Conservation (phyloP, 2,329 filamentous ascomycete genomes). For the Helicocarpus griseus region DNA sequence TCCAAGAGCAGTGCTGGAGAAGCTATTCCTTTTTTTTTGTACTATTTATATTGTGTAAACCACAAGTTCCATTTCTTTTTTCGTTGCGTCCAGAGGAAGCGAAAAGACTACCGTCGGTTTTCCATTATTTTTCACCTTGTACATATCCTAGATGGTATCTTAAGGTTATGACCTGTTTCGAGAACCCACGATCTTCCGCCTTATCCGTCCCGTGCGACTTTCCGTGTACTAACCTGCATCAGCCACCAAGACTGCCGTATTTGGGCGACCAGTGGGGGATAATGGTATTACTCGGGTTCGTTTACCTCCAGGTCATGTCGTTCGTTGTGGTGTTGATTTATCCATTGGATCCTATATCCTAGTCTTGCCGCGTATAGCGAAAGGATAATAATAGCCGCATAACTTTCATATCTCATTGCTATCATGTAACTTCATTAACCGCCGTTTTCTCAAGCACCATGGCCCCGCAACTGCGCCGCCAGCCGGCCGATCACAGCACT, state of each 20-base stretch:
- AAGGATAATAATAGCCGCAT: neutral
- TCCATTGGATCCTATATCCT: neutral
- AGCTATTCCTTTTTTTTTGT: conserved; percentile 29
- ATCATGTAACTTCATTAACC: neutral
- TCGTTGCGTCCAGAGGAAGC: conserved; percentile 33
- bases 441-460: conserved; percentile 15
- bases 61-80: conserved; percentile 23
- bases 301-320: neutral
- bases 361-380: neutral
- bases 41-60: conserved; percentile 32
- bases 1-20: conserved; percentile 10
- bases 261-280: neutral
- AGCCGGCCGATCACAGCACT: conserved; percentile 24
- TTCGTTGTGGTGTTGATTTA: neutral
- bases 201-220: neutral
- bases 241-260: too few species aligned
- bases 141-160: conserved; percentile 13
- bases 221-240: neutral
- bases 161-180: conserved; percentile 1
- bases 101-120: conserved; percentile 26
- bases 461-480: conserved; percentile 24
- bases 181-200: neutral
- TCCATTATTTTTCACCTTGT: conserved; percentile 30
- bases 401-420: neutral
- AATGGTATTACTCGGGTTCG: neutral